Conservation (phyloP, 2,329 filamentous ascomycete genomes). For the Neoascochyta sp. region DNA sequence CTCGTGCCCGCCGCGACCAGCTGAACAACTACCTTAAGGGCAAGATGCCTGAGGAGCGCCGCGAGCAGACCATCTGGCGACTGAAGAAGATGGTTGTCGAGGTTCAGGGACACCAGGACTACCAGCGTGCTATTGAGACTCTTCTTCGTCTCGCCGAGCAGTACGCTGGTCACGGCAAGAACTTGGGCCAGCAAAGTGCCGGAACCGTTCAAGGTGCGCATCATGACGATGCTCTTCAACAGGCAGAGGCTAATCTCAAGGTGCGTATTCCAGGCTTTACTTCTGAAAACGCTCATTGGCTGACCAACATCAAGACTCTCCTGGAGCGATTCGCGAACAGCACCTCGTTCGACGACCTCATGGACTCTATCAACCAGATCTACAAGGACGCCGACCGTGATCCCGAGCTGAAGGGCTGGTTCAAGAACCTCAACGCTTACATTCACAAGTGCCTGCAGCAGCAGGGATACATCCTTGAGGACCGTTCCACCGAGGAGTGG, state of each 20-base stretch:
- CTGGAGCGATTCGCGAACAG: slow-evolving; percentile 95
- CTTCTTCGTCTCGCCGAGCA: slow-evolving; percentile 78
- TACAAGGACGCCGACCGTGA: slow-evolving; percentile 86
- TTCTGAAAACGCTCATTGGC: slow-evolving; percentile 42
- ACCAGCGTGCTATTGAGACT: slow-evolving; percentile 85
- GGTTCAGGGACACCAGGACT: slow-evolving; percentile 92
- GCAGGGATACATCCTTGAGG: slow-evolving; percentile 86
- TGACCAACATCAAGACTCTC: slow-evolving; percentile 62
- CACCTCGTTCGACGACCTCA: slow-evolving; percentile 82
- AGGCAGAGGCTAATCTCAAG: slow-evolving; percentile 76
- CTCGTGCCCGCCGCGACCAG: slow-evolving; percentile 44
- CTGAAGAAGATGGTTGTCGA: slow-evolving; percentile 98
- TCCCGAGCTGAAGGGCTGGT: slow-evolving; percentile 83
- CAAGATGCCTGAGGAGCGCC: slow-evolving; percentile 89
- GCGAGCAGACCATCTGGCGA: slow-evolving; percentile 86
- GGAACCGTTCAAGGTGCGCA: slow-evolving; percentile 71
- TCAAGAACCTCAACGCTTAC: slow-evolving; percentile 72
- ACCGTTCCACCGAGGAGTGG: slow-evolving; percentile 76
- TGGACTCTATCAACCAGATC: slow-evolving; percentile 77
- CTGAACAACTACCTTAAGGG: slow-evolving; percentile 72
- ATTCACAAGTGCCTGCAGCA: slow-evolving; percentile 80
- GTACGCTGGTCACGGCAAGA: slow-evolving; percentile 72
- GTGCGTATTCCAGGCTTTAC: slow-evolving; percentile 49
- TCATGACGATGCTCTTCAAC: slow-evolving; percentile 62
- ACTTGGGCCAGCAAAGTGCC: slow-evolving; percentile 60